Evolutionary conservation across 2,329 filamentous ascomycete species (phyloP).

Genomic region (Fusarium illudens): DNA sequence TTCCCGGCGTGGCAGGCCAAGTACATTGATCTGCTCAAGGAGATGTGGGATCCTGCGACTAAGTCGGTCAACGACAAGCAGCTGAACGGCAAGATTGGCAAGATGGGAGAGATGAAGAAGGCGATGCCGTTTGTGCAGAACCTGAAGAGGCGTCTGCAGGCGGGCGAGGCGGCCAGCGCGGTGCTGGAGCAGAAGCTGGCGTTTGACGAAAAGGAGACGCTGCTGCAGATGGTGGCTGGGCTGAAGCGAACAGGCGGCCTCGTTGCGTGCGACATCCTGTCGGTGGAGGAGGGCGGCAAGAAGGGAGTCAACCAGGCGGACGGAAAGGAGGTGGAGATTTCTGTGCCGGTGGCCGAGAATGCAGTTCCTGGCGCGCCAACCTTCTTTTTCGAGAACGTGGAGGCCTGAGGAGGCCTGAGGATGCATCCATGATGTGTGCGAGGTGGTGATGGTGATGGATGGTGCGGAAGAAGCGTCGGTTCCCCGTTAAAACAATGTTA

Average conservation of each 20-base stretch:
- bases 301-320: conserved; percentile 64
- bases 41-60: conserved; percentile 70
- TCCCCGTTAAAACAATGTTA: conserved; percentile 15
- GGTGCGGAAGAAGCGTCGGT: conserved; percentile 4
- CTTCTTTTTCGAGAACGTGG: conserved; percentile 86
- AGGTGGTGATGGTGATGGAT: too few species aligned
- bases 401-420: conserved; percentile 43
- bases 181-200: conserved; percentile 86
- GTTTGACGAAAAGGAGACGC: conserved; percentile 83
- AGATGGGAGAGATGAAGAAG: conserved; percentile 92
- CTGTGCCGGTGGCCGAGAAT: conserved; percentile 68
- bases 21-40: conserved; percentile 81
- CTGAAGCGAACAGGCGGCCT: conserved; percentile 79
- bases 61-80: conserved; percentile 80
- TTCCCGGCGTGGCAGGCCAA: conserved; percentile 93
- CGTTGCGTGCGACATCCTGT: conserved; percentile 74
- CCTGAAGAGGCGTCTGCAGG: conserved; percentile 83
- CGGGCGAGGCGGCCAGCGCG: conserved; percentile 69
- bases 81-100: conserved; percentile 79
- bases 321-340: conserved; percentile 64
- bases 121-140: conserved; percentile 95
- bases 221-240: conserved; percentile 80
- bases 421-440: too few species aligned
- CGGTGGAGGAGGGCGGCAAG: conserved; percentile 75
- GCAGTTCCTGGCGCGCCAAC: conserved; percentile 84